phyloP scores from a whole-genome alignment of 306 rosid genomes.

The Sechiopsis laciniata region DNA sequence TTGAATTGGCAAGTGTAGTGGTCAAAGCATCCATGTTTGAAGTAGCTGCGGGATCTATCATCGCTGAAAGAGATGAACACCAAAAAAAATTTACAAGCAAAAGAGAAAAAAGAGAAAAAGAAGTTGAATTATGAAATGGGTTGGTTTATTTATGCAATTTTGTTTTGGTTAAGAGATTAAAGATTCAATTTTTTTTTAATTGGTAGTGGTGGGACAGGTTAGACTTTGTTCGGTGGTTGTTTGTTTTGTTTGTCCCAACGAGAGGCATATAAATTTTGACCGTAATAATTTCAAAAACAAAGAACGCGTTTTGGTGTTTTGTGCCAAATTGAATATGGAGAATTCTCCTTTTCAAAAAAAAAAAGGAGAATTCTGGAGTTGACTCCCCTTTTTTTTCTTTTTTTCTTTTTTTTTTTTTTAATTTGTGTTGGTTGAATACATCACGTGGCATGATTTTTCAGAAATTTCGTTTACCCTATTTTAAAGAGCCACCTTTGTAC shows the following conservation, averaged over 20 bases:
- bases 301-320: constrained; percentile 18
- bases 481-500: no score
- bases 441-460: not conserved
- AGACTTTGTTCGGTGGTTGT: constrained; percentile 17
- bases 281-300: not conserved
- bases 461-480: not conserved
- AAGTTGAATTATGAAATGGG: not conserved
- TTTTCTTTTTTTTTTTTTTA: no score
- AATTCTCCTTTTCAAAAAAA: no score
- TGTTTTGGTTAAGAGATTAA: not conserved
- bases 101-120: not conserved
- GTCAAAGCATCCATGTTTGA: constrained; percentile 51
- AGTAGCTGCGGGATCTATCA: constrained; percentile 11
- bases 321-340: not conserved
- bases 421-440: no score
- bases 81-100: not conserved
- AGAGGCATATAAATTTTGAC: constrained; percentile 13
- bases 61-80: constrained; percentile 12
- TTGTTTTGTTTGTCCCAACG: not conserved
- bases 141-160: constrained; percentile 7
- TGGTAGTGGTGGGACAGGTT: constrained; percentile 23
- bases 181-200: no score
- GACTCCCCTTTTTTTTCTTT: not conserved
- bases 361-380: constrained; percentile 16
- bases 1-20: constrained; percentile 63